phyloP scores from a whole-genome alignment of 805 yeast species.

The Kurtzmaniella fragi region DNA sequence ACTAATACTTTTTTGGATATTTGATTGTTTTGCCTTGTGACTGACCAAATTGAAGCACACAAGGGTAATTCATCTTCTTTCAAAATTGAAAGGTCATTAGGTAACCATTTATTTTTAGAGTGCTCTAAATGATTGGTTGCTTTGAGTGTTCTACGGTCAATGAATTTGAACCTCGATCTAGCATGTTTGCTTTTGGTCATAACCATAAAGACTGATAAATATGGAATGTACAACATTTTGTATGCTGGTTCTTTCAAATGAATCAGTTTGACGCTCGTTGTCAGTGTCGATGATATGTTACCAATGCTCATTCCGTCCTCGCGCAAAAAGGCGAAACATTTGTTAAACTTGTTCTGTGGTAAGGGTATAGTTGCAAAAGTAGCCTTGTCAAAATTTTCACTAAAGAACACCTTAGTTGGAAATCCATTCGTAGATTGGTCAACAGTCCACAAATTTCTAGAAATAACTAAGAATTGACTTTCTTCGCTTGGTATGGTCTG shows the following conservation, averaged over 20 bases:
- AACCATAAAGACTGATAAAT: slow-evolving; percentile 22
- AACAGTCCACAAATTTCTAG: slow-evolving; percentile 29
- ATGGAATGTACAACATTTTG: slow-evolving; percentile 24
- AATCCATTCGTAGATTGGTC: slow-evolving; percentile 19
- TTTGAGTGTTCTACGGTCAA: slow-evolving; percentile 26
- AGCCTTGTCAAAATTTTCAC: slow-evolving; percentile 28
- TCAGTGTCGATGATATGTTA: slow-evolving; percentile 16
- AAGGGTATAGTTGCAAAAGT: slow-evolving; percentile 10
- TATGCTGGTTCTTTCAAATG: slow-evolving; percentile 28
- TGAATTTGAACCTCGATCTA: slow-evolving; percentile 22
- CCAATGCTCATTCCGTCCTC: slow-evolving; percentile 35
- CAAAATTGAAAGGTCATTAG: slow-evolving; percentile 13
- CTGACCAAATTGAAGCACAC: slow-evolving; percentile 30
- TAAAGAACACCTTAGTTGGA: slow-evolving; percentile 30
- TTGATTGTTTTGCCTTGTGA: slow-evolving; percentile 20
- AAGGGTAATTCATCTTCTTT: slow-evolving; percentile 25
- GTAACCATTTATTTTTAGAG: slow-evolving; percentile 7
- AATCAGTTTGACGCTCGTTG: slow-evolving; percentile 23
- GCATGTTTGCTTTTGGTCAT: slow-evolving; percentile 26
- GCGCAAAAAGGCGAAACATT: slow-evolving; percentile 12
- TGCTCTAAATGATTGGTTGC: slow-evolving; percentile 19
- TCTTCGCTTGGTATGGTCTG: slow-evolving; percentile 10
- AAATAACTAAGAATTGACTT: slow-evolving; percentile 17
- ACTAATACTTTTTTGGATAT: slow-evolving; percentile 33
- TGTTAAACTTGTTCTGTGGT: background rate